These are phyloP conservation scores for Rhizoclosmatium hyalinum DNA, from an alignment of 371 early-diverging fungal genomes.

Conservation along the genomic window DNA sequence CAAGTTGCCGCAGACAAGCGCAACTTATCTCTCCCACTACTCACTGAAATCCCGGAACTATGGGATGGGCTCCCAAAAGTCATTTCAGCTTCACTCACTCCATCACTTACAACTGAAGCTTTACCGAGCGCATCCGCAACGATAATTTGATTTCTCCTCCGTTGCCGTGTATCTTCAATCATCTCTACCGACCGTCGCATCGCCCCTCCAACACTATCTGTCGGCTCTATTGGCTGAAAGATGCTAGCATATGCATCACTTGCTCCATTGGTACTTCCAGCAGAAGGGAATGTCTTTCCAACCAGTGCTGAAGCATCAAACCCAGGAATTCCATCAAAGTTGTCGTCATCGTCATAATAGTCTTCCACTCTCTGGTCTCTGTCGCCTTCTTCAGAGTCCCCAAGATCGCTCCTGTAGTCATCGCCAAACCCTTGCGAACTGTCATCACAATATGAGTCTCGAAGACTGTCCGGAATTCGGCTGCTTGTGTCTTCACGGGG, in stretches of 20 bases:
- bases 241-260: background rate
- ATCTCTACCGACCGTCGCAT: background rate
- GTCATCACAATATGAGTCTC: constrained; percentile 3
- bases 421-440: background rate
- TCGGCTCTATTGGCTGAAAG: background rate
- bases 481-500: constrained; percentile 21
- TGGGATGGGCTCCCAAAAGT: constrained; percentile 15
- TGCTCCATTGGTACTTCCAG: background rate
- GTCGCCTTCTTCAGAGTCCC: background rate
- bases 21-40: background rate
- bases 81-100: constrained; percentile 1
- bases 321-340: background rate
- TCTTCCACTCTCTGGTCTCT: constrained; percentile 6
- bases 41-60: constrained; percentile 9
- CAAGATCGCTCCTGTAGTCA: background rate
- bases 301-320: background rate
- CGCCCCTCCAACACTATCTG: background rate
- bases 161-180: background rate
- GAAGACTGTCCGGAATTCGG: constrained; percentile 17
- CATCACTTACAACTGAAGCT: background rate
- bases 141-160: background rate
- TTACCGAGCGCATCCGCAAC: background rate
- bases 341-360: constrained; percentile 1
- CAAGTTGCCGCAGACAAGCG: background rate
- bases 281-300: background rate